Conservation (phyloP, 257 asterid species). For the Nicotiana undulata region DNA sequence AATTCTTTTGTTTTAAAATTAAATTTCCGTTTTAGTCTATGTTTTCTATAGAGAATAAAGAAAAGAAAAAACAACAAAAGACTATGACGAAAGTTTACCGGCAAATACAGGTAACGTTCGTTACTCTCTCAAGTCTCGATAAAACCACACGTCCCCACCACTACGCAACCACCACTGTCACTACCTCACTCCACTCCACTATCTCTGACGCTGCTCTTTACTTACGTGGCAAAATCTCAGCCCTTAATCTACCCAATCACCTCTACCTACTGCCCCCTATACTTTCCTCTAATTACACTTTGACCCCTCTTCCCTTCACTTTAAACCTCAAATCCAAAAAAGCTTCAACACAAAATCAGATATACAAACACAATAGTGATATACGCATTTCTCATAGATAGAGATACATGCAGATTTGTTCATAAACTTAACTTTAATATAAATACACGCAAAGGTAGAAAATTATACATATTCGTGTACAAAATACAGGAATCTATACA, state of each 20-base stretch:
- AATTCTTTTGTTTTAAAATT: no score
- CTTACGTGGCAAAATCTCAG: slow-evolving; percentile 31
- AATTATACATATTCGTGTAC: slow-evolving; percentile 7
- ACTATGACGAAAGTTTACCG: neutral
- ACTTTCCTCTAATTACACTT: slow-evolving; percentile 21
- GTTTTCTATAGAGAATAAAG: neutral
- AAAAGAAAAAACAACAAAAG: no score
- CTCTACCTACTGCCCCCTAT: slow-evolving; percentile 15
- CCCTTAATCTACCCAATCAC: slow-evolving; percentile 10
- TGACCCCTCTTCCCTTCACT: slow-evolving; percentile 12
- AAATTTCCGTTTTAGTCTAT: no score
- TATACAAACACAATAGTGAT: no score
- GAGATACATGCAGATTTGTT: no score
- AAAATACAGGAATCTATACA: neutral
- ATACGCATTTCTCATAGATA: no score
- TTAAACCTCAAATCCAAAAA: slow-evolving; percentile 24
- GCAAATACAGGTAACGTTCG: slow-evolving; percentile 11
- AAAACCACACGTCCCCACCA: slow-evolving; percentile 42
- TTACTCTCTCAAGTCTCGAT: neutral
- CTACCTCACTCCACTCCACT: slow-evolving; percentile 9
- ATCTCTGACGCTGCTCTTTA: slow-evolving; percentile 2
- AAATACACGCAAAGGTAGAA: no score
- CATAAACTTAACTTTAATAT: no score
- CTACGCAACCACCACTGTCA: slow-evolving; percentile 44
- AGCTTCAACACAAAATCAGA: neutral